Evolutionary conservation across 2,329 filamentous ascomycete species (phyloP).

Genomic region (Aspergillus cejpii): DNA sequence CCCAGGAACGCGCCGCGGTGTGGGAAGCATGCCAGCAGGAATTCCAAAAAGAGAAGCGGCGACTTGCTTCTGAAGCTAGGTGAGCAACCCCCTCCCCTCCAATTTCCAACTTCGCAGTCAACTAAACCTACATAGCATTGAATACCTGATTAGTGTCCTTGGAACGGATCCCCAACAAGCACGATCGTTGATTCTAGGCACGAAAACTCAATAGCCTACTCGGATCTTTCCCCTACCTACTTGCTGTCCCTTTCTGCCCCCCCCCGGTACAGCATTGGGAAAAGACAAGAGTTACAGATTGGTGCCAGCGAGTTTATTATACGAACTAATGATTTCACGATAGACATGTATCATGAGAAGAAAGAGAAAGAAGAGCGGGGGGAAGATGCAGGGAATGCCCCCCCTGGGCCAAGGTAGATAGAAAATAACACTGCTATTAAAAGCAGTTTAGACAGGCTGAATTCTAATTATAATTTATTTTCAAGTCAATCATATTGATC

Average conservation of each 20-base stretch:
- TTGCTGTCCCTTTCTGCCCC: constrained; percentile 6
- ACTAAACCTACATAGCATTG: constrained; percentile 44
- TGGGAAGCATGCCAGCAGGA: constrained; percentile 69
- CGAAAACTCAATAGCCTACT: constrained; percentile 11
- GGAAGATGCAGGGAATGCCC: constrained; percentile 2
- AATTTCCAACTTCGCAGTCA: constrained; percentile 3
- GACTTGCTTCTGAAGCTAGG: constrained; percentile 68
- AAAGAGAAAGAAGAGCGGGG: neutral
- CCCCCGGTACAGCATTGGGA: neutral
- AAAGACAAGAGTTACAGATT: neutral
- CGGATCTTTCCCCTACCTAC: constrained; percentile 6
- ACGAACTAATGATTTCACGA: constrained; percentile 37
- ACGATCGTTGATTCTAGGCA: constrained; percentile 37
- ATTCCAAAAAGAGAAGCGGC: constrained; percentile 65
- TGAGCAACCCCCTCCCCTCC: constrained; percentile 45
- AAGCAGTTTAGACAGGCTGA: neutral
- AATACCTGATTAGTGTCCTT: constrained; percentile 59
- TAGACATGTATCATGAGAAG: constrained; percentile 34
- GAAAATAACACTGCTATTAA: neutral
- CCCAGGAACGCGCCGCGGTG: constrained; percentile 56
- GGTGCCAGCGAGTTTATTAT: constrained; percentile 17
- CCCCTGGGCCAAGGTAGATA: no score
- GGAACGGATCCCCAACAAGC: constrained; percentile 52
- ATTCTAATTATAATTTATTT: constrained; percentile 4
- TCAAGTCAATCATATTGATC: no score